Evolutionary conservation across 257 asterid genomes (phyloP), one percentile per base, ranked within the genome.

Genomic region (Linderniella brevidens): DNA sequence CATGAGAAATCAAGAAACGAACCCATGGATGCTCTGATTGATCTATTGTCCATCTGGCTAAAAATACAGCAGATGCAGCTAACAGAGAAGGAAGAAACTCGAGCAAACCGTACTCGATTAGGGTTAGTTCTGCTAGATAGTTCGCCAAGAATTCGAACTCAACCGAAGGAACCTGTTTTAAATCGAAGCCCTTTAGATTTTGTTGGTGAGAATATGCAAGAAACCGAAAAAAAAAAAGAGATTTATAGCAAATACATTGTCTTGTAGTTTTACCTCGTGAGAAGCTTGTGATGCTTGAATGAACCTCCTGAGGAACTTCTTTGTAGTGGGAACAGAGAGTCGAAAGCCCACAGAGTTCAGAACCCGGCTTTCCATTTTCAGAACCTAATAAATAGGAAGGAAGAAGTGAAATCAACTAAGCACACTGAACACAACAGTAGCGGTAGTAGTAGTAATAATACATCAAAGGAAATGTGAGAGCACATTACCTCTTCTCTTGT

Each of bases 21-120:
- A 92, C 99, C 99, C 99, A 92, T 60, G 99, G 99, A 72, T 82
- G 75, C 48, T 67, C 73, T 20, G 95, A 73, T 66, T 92, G 99
- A 63, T 90, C 93, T 32, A 92, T 78, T 35, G 88, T 92, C 96
- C 96, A 92, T 74, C 86, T 69, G 44, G 99, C 96, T 53, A 92
- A 68, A 63, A 86, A 82, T 45, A 92, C 82, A 48, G 86, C 96
- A 13, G 96, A 82, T 32, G 99, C 99, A 47, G 99, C 99, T 50
- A 76, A 53, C 38, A 73, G 63, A 41, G 99, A 86, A 6, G 99
- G 99, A 49, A 92, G 86, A 59, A 69, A 75, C 73, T 79, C 74
- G 25, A 86, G 77, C 68, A 82, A 86, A 59, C 69, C 55, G 82
- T 79, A 86, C 58, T 92, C 93, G 0, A 60, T 62, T 46, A 92